Conservation (phyloP, 345 rosid genomes). For the Salix arbutifolia region DNA sequence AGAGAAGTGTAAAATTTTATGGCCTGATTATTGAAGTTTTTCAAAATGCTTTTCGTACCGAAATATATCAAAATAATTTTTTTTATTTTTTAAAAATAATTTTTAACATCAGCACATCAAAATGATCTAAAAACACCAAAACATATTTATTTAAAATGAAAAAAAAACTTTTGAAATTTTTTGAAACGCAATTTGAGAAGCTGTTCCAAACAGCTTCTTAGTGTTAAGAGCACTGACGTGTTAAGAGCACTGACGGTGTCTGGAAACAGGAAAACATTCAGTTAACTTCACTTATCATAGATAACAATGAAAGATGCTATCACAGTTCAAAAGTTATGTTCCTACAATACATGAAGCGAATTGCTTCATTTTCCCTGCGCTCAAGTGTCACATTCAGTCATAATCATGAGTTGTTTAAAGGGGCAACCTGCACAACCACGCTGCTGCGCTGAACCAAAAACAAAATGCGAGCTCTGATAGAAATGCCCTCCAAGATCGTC, state of each 20-base stretch:
- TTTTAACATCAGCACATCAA: too few relatives aligned
- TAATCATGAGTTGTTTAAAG: not conserved
- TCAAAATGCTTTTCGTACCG: too few relatives aligned
- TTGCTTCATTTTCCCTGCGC: constrained; percentile 1
- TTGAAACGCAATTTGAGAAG: too few relatives aligned
- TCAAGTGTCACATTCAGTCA: not conserved
- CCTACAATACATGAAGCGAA: constrained; percentile 9
- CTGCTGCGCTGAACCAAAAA: not conserved
- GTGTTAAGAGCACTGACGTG: too few relatives aligned
- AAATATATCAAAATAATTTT: too few relatives aligned
- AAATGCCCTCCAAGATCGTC: not conserved
- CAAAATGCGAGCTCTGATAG: not conserved
- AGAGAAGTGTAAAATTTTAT: not conserved
- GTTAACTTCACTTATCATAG: not conserved
- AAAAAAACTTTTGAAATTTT: too few relatives aligned
- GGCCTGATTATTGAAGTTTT: too few relatives aligned
- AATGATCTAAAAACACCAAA: too few relatives aligned
- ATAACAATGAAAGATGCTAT: not conserved
- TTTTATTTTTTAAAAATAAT: too few relatives aligned
- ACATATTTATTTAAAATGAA: too few relatives aligned
- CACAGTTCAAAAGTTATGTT: constrained; percentile 1
- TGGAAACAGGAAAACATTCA: not conserved
- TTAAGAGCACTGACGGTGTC: not conserved
- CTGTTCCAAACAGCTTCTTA: too few relatives aligned
- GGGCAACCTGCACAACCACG: not conserved